These are phyloP conservation scores for Yamadazyma siamensis DNA, from an alignment of 1,139 yeast species.

Conservation along the genomic window DNA sequence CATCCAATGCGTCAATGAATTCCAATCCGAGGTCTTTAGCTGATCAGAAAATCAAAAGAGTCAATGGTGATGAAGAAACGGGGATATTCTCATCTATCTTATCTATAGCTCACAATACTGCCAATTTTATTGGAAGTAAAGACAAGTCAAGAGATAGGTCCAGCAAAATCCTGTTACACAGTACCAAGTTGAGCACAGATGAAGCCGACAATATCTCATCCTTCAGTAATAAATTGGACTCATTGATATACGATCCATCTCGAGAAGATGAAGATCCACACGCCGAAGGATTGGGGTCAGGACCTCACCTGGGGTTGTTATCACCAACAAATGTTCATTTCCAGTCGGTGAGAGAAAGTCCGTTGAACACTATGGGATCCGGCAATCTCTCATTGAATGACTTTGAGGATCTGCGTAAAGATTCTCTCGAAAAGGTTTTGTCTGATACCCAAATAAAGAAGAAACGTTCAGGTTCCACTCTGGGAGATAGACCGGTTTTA, in stretches of 20 bases:
- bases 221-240: constrained; percentile 18
- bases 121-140: constrained; percentile 8
- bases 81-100: constrained; percentile 25
- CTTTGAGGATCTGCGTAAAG: constrained; percentile 27
- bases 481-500: constrained; percentile 2
- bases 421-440: constrained; percentile 3
- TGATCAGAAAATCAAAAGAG: constrained; percentile 7
- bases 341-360: constrained; percentile 54
- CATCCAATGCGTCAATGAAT: constrained; percentile 1
- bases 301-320: constrained; percentile 1
- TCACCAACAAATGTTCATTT: constrained; percentile 42
- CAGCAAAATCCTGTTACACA: not conserved
- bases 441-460: constrained; percentile 1
- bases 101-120: constrained; percentile 25
- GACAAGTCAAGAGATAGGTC: constrained; percentile 1
- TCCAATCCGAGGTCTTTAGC: constrained; percentile 2
- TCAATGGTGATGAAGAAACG: constrained; percentile 11
- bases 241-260: constrained; percentile 11
- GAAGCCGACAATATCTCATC: constrained; percentile 12
- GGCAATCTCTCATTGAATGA: constrained; percentile 67
- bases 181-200: constrained; percentile 4
- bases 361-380: constrained; percentile 63
- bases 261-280: not conserved
- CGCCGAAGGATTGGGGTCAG: constrained; percentile 1
- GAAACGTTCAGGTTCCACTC: constrained; percentile 4